Evolutionary conservation across 2,329 filamentous ascomycete species (phyloP).

Genomic region (Ceratocystis huliohia): DNA sequence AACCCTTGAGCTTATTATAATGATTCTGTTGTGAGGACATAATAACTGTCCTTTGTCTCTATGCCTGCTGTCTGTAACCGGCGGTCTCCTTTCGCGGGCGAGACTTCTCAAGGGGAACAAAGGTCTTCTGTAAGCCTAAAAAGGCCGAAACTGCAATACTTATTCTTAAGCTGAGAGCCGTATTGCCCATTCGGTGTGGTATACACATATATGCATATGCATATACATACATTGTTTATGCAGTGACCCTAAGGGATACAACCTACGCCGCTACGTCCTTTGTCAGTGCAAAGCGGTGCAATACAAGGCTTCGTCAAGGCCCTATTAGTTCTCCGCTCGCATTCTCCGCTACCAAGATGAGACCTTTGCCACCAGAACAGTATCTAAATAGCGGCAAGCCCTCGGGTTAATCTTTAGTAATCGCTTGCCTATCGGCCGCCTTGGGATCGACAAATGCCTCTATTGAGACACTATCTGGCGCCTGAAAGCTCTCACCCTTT

Average conservation of each 20-base stretch:
- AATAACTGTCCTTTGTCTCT: not conserved
- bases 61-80: too few relatives aligned
- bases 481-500: too few relatives aligned
- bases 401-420: too few relatives aligned
- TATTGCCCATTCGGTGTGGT: not conserved
- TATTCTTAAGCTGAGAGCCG: not conserved
- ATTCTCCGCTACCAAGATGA: not conserved
- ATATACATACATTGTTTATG: not conserved
- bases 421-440: too few relatives aligned
- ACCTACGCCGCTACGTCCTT: not conserved
- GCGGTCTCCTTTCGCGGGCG: not conserved
- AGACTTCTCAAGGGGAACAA: not conserved
- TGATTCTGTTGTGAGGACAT: not conserved
- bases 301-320: not conserved
- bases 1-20: not conserved
- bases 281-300: not conserved
- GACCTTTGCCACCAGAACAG: slow-evolving; percentile 2
- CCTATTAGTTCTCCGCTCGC: not conserved
- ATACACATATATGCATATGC: not conserved
- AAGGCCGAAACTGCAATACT: not conserved
- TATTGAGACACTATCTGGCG: too few relatives aligned
- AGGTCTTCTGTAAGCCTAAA: not conserved
- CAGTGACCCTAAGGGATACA: not conserved
- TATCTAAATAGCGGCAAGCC: not conserved
- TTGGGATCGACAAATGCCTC: too few relatives aligned